Evolutionary conservation across 2,329 filamentous ascomycete genomes (phyloP), one percentile per base, ranked within the genome.

Genomic region (Trichoderma brevicompactum): DNA sequence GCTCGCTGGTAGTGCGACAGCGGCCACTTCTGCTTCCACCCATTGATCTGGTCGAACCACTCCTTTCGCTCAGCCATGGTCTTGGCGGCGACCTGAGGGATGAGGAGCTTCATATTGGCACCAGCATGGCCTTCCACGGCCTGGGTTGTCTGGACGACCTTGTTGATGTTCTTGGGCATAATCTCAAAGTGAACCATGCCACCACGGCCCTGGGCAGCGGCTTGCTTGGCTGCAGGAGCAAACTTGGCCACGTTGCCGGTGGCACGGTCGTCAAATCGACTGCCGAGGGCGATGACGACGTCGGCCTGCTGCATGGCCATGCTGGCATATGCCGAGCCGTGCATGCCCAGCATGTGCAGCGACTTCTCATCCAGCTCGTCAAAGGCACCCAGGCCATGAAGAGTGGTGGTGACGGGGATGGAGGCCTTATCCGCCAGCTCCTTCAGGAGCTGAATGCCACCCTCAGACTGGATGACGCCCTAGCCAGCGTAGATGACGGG

Each of bases 81-180:
- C 68, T 86, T 87, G 28, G 82, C 70, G 61, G 92, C 79, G 23
- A 97, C 79, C 61, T 87, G 82, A 10, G 94, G 94, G 41, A 98
- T 73, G 59, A 98, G 88, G 36, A 86, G 80, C 59, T 83, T 83
- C 40, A 98, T 82, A 78, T 96, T 98, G 17, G 88, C 81, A 2
- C 89, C 88, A 36, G 97, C 92, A 74, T 98, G 94, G 66, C 95
- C 95, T 80, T 97, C 94, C 17, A 98, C 89, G 52, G 95, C 94
- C 80, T 97, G 93, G 48, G 92, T 97, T 7, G 94, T 94, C 80
- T 98, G 92, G 13, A 99, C 91, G 48, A 98, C 94, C 86, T 98
- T 99, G 88, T 98, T 98, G 82, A 98, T 98, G 83, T 99, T 98
- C 89, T 99, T 99, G 72, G 95, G 94, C 90, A 98, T 91, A 73